Conservation (phyloP, 176 grass and related monocot species). For the Typha latifolia region DNA sequence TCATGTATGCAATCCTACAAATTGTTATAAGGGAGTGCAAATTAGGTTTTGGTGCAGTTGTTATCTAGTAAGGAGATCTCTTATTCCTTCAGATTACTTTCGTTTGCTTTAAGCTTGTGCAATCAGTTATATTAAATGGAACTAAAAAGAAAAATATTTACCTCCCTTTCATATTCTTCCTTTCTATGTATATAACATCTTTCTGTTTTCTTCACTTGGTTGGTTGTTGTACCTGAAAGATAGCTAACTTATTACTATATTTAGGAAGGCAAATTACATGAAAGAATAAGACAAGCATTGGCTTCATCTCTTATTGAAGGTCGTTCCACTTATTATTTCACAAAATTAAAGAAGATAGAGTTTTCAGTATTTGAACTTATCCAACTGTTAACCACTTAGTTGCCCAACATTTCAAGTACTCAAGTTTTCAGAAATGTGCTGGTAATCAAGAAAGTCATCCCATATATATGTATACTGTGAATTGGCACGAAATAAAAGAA, state of each 20-base stretch:
- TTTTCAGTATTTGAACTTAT: not conserved
- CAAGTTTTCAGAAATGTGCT: no score
- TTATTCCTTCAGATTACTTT: not conserved
- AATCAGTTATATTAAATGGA: not conserved
- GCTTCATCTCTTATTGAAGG: not conserved
- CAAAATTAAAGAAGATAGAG: slow-evolving; percentile 2
- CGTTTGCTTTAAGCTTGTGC: not conserved
- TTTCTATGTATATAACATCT: not conserved
- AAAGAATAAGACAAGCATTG: not conserved
- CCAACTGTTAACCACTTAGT: not conserved
- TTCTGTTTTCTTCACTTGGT: not conserved
- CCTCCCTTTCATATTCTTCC: not conserved
- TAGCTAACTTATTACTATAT: not conserved
- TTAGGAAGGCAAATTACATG: not conserved
- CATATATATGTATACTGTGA: no score
- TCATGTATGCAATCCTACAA: not conserved
- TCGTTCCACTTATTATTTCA: not conserved
- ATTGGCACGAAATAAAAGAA: no score
- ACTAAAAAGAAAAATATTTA: not conserved
- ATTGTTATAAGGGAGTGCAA: not conserved
- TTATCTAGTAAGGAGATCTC: not conserved
- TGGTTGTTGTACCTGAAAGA: not conserved
- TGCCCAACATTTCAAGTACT: no score
- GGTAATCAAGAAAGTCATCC: no score
- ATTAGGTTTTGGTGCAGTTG: not conserved